These are phyloP conservation scores for Neonectria faginata DNA, from an alignment of 2,329 filamentous ascomycete species.

Conservation along the genomic window DNA sequence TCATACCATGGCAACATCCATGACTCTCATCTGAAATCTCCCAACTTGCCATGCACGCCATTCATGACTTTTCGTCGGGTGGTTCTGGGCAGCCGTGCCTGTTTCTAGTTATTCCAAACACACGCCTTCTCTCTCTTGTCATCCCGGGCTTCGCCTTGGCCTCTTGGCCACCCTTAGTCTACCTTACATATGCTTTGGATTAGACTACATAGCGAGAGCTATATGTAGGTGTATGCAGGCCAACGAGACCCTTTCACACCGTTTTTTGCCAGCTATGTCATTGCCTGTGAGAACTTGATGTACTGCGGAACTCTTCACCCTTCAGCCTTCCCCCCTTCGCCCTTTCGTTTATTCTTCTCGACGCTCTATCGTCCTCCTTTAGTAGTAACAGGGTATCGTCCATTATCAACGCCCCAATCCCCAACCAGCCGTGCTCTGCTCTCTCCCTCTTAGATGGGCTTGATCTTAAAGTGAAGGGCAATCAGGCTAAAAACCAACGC, in stretches of 20 bases:
- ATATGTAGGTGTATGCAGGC: constrained; percentile 17
- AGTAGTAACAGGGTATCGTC: constrained; percentile 35
- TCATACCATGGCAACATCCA: constrained; percentile 35
- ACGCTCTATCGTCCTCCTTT: neutral
- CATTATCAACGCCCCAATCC: constrained; percentile 16
- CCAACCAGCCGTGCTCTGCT: constrained; percentile 1
- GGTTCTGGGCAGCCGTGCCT: neutral
- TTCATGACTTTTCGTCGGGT: constrained; percentile 10
- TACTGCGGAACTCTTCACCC: neutral
- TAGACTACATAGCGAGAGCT: neutral
- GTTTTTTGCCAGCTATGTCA: constrained; percentile 21
- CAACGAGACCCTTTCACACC: constrained; percentile 17
- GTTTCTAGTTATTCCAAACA: neutral
- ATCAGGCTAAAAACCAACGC: constrained; percentile 97
- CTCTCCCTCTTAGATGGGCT: constrained; percentile 69
- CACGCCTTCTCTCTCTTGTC: neutral
- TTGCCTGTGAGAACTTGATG: constrained; percentile 9
- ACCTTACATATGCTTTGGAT: neutral
- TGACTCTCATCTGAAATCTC: constrained; percentile 13
- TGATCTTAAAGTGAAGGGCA: constrained; percentile 96
- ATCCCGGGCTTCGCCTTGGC: constrained; percentile 10
- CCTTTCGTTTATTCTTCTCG: neutral
- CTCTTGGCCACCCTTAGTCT: neutral
- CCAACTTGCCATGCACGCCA: constrained; percentile 10
- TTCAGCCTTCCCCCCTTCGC: neutral